Base-by-base conservation (phyloP, 23 red algal genomes). In the Gracilaria gracilis region DNA sequence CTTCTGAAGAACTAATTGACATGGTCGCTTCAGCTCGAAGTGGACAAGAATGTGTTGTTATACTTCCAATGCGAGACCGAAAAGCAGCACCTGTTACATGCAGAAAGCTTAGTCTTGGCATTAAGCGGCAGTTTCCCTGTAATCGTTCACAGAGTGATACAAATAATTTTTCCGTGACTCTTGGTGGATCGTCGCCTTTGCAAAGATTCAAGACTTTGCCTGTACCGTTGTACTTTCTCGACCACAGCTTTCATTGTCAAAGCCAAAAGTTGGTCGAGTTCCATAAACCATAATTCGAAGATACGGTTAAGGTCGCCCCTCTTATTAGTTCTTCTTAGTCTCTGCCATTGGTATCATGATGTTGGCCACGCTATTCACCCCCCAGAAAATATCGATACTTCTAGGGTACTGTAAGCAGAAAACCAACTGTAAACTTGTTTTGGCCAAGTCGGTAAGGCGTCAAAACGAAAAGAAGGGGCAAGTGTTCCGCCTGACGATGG, bases 401-500 rank as follows among this genome's bases (percentile, higher is more conserved):
- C 38, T 48, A 4, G 40, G 28, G 0, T 28, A 15, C 72, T 77
- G 64, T 77, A 46, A 77, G 31, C 20, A 74, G 1, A 1, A 4
- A 2, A 42, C 36, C 1, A 2, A 51, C 40, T 39, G 42, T 50
- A 77, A 50, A 34, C 72, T 9, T 0, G 29, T 34, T 4, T 0
- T 25, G 27, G 11, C 1, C 14, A 25, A 4, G 13, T 4, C 38
- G 50, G 72, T 77, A 77, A 77, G 72, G 72, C 72, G 72, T 77
- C 27, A 77, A 37, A 77, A 77, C 72, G 25, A 77, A 77, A 46
- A 50, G 39, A 77, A 77, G 31, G 64, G 64, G 64, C 64, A 77
- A 77, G 72, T 77, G 72, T 34, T 77, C 72, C n/a, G 38, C 31
- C 72, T 33, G 72, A 77, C 72, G 39, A 77, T 49, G 72, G 72